Evolutionary conservation across 2,329 filamentous ascomycete genomes (phyloP).

Genomic region (Aspergillus persii): DNA sequence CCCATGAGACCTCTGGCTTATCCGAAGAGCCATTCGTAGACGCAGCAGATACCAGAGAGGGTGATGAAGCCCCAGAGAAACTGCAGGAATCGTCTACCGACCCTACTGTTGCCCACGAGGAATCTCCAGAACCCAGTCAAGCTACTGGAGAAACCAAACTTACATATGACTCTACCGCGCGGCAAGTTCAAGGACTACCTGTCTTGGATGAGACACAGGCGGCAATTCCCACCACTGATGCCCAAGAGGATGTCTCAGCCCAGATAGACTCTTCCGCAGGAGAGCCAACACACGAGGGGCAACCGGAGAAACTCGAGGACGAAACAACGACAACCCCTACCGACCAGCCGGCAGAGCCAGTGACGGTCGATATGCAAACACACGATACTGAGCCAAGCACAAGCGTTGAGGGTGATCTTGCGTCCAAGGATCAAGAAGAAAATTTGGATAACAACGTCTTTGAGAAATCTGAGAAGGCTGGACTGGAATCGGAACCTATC

Average conservation of each 20-base stretch:
- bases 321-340: not conserved
- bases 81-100: not conserved
- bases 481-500: not conserved
- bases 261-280: not conserved
- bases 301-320: not conserved
- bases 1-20: not conserved
- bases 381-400: not conserved
- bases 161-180: not conserved
- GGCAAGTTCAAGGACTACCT: not conserved
- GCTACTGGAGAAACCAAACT: not conserved
- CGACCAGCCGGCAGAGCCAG: not conserved
- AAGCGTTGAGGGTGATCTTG: slow-evolving; percentile 5
- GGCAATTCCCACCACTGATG: not conserved
- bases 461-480: slow-evolving; percentile 3
- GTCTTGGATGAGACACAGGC: not conserved
- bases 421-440: slow-evolving; percentile 21
- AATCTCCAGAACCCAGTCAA: not conserved
- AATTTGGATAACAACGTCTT: slow-evolving; percentile 18
- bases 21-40: not conserved
- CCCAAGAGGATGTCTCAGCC: not conserved
- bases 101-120: not conserved
- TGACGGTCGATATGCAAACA: not conserved
- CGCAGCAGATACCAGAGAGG: not conserved
- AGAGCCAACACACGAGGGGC: not conserved
- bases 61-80: not conserved